phyloP scores from a whole-genome alignment of 2,329 filamentous ascomycete genomes.

The Botrytis paeoniae region DNA sequence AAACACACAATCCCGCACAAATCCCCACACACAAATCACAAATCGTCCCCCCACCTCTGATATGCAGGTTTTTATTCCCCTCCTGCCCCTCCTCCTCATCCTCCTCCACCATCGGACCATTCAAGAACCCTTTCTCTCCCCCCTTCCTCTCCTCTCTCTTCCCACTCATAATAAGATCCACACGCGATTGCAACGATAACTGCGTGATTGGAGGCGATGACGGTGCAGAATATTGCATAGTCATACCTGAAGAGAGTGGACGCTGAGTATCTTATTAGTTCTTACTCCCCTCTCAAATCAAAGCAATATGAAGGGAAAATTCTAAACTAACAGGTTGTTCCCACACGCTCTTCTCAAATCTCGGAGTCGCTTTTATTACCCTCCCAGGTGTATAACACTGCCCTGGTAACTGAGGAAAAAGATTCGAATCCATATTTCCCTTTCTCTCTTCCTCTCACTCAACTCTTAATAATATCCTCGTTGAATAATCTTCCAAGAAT shows the following conservation, averaged over 20 bases:
- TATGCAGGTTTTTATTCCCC: fast-evolving
- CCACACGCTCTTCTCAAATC: background rate
- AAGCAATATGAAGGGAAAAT: background rate
- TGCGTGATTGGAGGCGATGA: background rate
- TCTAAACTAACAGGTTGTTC: background rate
- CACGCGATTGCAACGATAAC: background rate
- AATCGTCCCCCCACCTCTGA: background rate
- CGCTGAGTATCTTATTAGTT: background rate
- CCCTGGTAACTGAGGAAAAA: background rate
- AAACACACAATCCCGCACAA: background rate
- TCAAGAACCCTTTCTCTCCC: background rate
- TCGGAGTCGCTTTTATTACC: background rate
- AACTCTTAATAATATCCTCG: background rate
- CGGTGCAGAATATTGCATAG: background rate
- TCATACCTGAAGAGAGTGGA: background rate
- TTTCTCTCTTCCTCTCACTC: too few relatives aligned
- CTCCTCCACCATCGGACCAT: background rate
- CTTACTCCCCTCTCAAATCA: background rate
- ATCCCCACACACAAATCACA: constrained; percentile 10
- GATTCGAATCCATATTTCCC: background rate
- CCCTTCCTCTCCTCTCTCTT: background rate
- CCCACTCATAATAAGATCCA: background rate
- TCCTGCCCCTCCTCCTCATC: background rate
- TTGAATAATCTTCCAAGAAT: background rate
- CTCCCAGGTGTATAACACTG: background rate